Percentiles rank a stretch among this genome's conserved stretches.
Conservation (phyloP, 352 stramenopile species). For the Phytophthora kernoviae region DNA sequence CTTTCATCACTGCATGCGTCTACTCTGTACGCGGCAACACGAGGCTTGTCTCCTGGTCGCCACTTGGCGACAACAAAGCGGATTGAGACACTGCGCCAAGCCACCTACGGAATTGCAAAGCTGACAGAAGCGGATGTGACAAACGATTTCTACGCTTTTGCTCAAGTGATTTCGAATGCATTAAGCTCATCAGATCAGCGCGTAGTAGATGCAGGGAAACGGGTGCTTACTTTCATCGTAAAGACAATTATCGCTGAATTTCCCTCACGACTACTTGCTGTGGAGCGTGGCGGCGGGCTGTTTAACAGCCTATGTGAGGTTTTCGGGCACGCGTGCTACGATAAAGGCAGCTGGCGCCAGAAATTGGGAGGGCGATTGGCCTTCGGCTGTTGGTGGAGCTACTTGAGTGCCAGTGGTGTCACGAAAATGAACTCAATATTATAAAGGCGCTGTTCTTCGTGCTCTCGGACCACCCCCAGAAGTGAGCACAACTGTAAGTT, state of each 20-base stretch:
- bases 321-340: constrained; percentile 85
- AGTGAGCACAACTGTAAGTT: constrained; percentile 79
- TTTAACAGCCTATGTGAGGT: constrained; percentile 83
- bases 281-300: constrained; percentile 66
- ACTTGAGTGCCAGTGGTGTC: constrained; percentile 77
- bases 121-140: constrained; percentile 56
- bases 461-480: constrained; percentile 86
- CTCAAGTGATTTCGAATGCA: constrained; percentile 62
- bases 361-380: constrained; percentile 82
- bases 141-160: constrained; percentile 71
- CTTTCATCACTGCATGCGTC: constrained; percentile 76
- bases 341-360: constrained; percentile 84
- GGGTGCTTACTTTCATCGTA: constrained; percentile 56
- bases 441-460: constrained; percentile 89
- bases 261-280: constrained; percentile 36
- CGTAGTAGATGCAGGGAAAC: constrained; percentile 62
- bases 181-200: constrained; percentile 67
- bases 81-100: constrained; percentile 79
- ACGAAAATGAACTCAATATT: constrained; percentile 88
- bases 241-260: constrained; percentile 50
- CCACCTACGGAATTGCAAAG: constrained; percentile 68
- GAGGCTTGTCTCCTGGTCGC: constrained; percentile 75
- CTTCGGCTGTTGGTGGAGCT: constrained; percentile 69
- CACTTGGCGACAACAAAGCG: constrained; percentile 81
- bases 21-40: constrained; percentile 73